A percentile compares a stretch with the other conserved stretches of the same genome.
Conservation (phyloP, 352 stramenopile genomes). For the Globisporangium spinosum region DNA sequence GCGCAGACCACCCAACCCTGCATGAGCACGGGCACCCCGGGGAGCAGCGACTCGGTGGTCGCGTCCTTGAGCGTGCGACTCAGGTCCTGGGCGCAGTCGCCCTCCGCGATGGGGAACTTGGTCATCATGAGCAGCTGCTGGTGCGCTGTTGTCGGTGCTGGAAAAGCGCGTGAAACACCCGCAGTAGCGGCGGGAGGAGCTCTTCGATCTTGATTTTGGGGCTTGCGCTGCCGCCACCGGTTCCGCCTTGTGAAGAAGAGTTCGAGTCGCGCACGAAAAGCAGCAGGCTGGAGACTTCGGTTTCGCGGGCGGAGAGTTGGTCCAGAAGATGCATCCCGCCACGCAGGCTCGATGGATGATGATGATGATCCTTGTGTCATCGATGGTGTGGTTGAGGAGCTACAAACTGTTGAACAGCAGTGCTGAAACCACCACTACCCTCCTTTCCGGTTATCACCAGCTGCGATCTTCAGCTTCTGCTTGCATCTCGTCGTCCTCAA, state of each 20-base stretch:
- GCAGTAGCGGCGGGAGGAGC: slow-evolving; percentile 7
- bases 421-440: too few relatives aligned
- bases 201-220: slow-evolving; percentile 4
- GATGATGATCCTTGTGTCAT: not conserved
- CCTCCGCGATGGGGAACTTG: slow-evolving; percentile 9
- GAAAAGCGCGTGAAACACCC: not conserved
- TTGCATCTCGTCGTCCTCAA: too few relatives aligned
- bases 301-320: not conserved
- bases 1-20: slow-evolving; percentile 52
- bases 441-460: too few relatives aligned
- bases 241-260: too few relatives aligned
- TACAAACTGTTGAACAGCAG: too few relatives aligned
- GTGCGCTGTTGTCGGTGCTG: not conserved
- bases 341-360: not conserved
- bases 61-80: slow-evolving; percentile 21
- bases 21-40: slow-evolving; percentile 24
- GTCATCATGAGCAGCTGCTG: not conserved
- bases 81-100: not conserved
- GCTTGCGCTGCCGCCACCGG: not conserved
- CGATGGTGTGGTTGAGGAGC: not conserved
- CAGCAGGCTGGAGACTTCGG: slow-evolving; percentile 3
- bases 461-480: too few relatives aligned
- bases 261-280: slow-evolving; percentile 5
- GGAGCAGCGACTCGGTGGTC: slow-evolving; percentile 16
- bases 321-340: slow-evolving; percentile 9